Percentiles rank a stretch among this genome's conserved stretches.
These are phyloP conservation scores for Pestalotiopsis sp. DNA, from an alignment of 2,329 filamentous ascomycete species.

Conservation along the genomic window DNA sequence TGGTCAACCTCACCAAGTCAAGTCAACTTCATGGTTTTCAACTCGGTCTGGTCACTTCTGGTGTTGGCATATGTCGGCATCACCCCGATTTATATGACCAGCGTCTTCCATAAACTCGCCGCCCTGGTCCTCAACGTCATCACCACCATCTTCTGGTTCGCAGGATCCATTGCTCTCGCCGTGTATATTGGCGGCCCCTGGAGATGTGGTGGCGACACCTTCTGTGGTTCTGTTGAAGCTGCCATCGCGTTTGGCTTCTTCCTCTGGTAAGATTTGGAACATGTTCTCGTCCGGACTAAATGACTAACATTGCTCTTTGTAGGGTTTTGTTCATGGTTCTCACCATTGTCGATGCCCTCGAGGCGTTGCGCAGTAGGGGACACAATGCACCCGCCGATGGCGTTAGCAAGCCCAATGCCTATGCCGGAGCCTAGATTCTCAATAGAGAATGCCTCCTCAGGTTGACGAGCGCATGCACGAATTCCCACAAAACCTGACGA, in stretches of 20 bases:
- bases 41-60: constrained; percentile 74
- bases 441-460: background rate
- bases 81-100: constrained; percentile 63
- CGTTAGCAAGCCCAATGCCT: constrained; percentile 23
- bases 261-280: constrained; percentile 47
- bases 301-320: background rate
- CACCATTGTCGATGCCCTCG: constrained; percentile 48
- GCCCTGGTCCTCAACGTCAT: constrained; percentile 70
- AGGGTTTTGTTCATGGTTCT: constrained; percentile 53
- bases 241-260: constrained; percentile 69
- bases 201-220: constrained; percentile 50
- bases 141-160: constrained; percentile 89
- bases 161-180: constrained; percentile 78
- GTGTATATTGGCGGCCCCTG: constrained; percentile 59
- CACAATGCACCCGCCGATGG: constrained; percentile 26
- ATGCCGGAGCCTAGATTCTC: constrained; percentile 25
- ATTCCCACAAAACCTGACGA: background rate
- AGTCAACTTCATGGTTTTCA: constrained; percentile 81
- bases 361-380: constrained; percentile 44
- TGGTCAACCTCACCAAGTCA: constrained; percentile 49
- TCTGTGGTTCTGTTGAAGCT: constrained; percentile 65
- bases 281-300: background rate
- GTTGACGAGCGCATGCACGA: background rate
- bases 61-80: constrained; percentile 71
- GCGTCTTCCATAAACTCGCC: constrained; percentile 63